These are phyloP conservation scores for Xerocomellus chrysenteron DNA, from an alignment of 768 basidiomycete species.

Conservation along the genomic window DNA sequence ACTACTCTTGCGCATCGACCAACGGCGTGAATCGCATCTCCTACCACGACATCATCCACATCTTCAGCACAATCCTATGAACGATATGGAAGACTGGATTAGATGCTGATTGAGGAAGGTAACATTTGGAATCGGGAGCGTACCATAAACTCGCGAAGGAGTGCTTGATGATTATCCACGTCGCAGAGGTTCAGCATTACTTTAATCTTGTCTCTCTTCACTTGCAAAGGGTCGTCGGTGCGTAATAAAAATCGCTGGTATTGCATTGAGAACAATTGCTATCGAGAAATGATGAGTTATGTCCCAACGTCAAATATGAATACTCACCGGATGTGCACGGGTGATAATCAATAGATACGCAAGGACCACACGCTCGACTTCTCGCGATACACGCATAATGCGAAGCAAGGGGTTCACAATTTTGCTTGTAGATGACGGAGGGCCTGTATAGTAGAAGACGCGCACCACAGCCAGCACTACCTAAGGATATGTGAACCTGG, in stretches of 20 bases:
- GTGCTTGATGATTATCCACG: slow-evolving; percentile 61
- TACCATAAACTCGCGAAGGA: slow-evolving; percentile 86
- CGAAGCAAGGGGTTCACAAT: slow-evolving; percentile 73
- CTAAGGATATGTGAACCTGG: slow-evolving; percentile 36
- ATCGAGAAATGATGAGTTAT: background rate
- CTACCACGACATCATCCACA: slow-evolving; percentile 65
- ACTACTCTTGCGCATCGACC: slow-evolving; percentile 70
- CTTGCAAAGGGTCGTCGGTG: slow-evolving; percentile 59
- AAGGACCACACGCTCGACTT: slow-evolving; percentile 74
- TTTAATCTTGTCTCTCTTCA: slow-evolving; percentile 74
- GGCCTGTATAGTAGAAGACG: slow-evolving; percentile 71
- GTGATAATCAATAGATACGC: slow-evolving; percentile 69
- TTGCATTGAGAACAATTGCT: slow-evolving; percentile 56
- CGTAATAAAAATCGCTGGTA: slow-evolving; percentile 70
- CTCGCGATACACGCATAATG: slow-evolving; percentile 64
- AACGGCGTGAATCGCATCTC: slow-evolving; percentile 73
- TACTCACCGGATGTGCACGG: slow-evolving; percentile 61
- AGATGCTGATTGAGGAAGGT: background rate
- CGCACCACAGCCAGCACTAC: slow-evolving; percentile 78
- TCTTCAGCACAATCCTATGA: slow-evolving; percentile 81
- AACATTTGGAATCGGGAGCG: slow-evolving; percentile 26
- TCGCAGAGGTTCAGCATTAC: slow-evolving; percentile 68
- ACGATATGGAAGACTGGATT: background rate
- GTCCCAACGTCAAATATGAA: background rate
- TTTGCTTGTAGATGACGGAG: slow-evolving; percentile 52